Evolutionary conservation across 345 rosid species (phyloP), one percentile per base, ranked within the genome.

Genomic region (Zanthoxylum bungeanum): DNA sequence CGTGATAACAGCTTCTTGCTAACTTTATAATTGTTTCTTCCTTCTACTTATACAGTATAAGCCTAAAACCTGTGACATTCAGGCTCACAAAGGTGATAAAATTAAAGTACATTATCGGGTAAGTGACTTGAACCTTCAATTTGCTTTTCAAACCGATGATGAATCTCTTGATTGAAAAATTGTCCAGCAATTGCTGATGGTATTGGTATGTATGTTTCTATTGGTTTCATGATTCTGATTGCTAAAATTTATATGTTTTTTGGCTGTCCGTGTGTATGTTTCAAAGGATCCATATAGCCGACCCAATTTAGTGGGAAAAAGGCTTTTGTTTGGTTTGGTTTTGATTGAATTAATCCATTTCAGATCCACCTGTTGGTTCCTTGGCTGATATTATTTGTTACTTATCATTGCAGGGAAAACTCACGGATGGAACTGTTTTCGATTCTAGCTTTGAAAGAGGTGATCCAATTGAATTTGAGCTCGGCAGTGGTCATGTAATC

Each of bases 361-460:
- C 47, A 46, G 8, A 27, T 14, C 4, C 14, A 33, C 40, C 1
- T 22, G 11, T 59, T 31, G 7, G 51, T 60, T 10, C 69, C 68
- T 60, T 65, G 51, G 57, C 59, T 65, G 19, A 61, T n/a, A 66
- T 36, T 39, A 16, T 11, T 24, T 64, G 7, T 34, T 4, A 44
- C 49, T 31, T 46, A 8, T 49, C 53, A 28, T 12, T 73, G 72
- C 86, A 94, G 98, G 98, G 97, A 69, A 86, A 84, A 73, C 93
- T 94, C 73, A 89, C 97, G 5, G 98, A 94, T 85, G 98, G 93
- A 77, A 87, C 89, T 62, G 95, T 92, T 51, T 94, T 94, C 47
- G 98, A 94, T 83, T 94, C 98, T 77, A 92, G 98, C 76, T 94
- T 85, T 78, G 97, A 94, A 74, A 94, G 98, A 77, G 97, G 89